Base-by-base conservation (phyloP, 1,284 basidiomycete genomes). In the Sporisorium graminicola region DNA sequence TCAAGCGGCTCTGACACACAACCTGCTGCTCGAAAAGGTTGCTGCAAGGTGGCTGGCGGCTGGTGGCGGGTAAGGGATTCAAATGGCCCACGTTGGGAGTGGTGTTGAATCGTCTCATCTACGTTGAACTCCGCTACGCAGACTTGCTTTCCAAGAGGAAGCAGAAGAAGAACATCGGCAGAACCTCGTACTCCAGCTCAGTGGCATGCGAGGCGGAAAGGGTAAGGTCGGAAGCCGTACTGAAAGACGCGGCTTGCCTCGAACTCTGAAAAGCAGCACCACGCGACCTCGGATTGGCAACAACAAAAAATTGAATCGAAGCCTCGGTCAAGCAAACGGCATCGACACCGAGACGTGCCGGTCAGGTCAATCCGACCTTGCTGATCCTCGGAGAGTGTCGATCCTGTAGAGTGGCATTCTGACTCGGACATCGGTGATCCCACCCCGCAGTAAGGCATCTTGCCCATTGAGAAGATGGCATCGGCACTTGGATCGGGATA, bases 91-190 rank as follows among this genome's bases (percentile, higher is more conserved):
- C 44, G 24, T 18, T 31, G 47, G 7, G n/a, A 27, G 47, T 27
- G 47, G 47, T 49, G 47, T 49, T 49, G 27, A 49, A 49, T 26
- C 47, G 5, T 29, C 14, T 27, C 16, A n/a, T 49, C 47, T 49
- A 31, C 47, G 7, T 16, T 49, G 27, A 26, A 14, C 27, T 49
- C 47, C 47, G 37, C 37, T 40, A 18, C 8, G 5, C 12, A 5
- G 18, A 40, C 14, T 2, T 37, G 7, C 35, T 14, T 37, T 37
- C 35, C 35, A 37, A 37, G 13, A 37, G 14, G 6, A 14, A n/a
- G n/a, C n/a, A n/a, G n/a, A n/a, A n/a, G n/a, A n/a, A n/a, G n/a
- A n/a, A n/a, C n/a, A n/a, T n/a, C n/a, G n/a, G n/a, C n/a, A n/a
- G n/a, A n/a, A n/a, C n/a, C n/a, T n/a, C n/a, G n/a, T n/a, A n/a